Percentiles rank a stretch among this genome's conserved stretches.
Evolutionary conservation across 371 early-diverging fungal genomes (phyloP).

Genomic region (Ordospora pajunii): DNA sequence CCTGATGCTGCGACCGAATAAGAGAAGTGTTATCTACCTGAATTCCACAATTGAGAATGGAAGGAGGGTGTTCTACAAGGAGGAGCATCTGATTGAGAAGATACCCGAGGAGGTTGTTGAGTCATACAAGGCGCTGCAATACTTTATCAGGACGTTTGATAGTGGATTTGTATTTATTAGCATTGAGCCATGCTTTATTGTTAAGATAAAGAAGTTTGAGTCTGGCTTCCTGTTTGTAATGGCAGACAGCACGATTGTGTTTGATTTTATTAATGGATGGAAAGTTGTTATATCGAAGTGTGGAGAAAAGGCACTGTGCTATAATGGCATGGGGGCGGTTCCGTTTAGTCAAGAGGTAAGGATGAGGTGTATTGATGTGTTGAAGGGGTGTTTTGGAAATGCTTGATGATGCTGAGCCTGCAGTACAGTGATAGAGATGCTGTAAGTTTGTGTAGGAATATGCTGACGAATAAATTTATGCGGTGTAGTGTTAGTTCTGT

Average conservation of each 20-base stretch:
- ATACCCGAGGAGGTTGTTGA: conserved; percentile 33
- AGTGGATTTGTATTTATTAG: conserved; percentile 11
- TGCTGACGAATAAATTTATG: neutral
- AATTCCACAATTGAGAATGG: conserved; percentile 23
- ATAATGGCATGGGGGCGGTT: conserved; percentile 18
- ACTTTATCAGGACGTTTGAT: conserved; percentile 49
- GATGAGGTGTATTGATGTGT: conserved; percentile 15
- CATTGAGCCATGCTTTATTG: conserved; percentile 35
- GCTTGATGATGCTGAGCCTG: neutral
- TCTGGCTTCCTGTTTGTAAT: conserved; percentile 48
- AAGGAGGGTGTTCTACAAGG: conserved; percentile 42
- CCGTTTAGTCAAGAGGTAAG: conserved; percentile 23
- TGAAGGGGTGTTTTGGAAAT: conserved; percentile 18
- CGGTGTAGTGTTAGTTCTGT: neutral
- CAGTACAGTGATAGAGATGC: neutral
- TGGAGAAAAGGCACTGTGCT: conserved; percentile 36
- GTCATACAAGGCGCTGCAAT: conserved; percentile 11
- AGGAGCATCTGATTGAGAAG: conserved; percentile 46
- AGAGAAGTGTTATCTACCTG: conserved; percentile 26
- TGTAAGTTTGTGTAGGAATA: neutral
- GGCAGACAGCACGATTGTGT: conserved; percentile 45
- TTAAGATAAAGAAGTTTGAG: conserved; percentile 47
- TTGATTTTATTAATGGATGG: conserved; percentile 51
- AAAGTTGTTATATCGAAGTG: conserved; percentile 33
- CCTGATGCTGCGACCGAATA: conserved; percentile 51